These are phyloP conservation scores for Lactuca sativa DNA, from an alignment of 129 eudicot species.

Conservation along the genomic window DNA sequence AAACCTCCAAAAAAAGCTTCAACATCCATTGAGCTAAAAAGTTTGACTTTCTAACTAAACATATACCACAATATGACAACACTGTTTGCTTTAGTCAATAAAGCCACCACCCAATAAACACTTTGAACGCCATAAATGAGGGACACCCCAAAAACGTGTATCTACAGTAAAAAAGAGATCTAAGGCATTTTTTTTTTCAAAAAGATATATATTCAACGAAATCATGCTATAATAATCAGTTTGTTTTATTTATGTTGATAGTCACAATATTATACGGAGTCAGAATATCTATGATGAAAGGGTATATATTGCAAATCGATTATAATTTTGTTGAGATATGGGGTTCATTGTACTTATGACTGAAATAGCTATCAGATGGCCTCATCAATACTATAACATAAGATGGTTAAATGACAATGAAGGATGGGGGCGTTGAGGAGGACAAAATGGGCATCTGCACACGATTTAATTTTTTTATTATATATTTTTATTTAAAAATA, in stretches of 20 bases:
- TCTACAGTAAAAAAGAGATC: slow-evolving; percentile 3
- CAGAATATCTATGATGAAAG: too few species aligned
- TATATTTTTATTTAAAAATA: too few species aligned
- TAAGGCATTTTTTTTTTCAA: background rate
- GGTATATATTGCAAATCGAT: too few species aligned
- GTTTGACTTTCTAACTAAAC: slow-evolving; percentile 27
- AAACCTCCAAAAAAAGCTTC: slow-evolving; percentile 26
- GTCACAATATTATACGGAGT: background rate
- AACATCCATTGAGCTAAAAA: slow-evolving; percentile 24
- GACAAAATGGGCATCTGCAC: too few species aligned
- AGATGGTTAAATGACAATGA: too few species aligned
- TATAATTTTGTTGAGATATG: too few species aligned
- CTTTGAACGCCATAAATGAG: slow-evolving; percentile 33
- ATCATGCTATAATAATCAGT: background rate
- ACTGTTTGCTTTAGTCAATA: slow-evolving; percentile 24
- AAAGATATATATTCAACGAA: background rate
- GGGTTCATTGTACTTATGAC: too few species aligned
- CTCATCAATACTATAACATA: too few species aligned
- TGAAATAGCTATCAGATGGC: too few species aligned
- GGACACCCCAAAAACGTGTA: slow-evolving; percentile 30
- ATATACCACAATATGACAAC: slow-evolving; percentile 7
- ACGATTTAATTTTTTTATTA: too few species aligned
- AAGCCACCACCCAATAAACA: slow-evolving; percentile 29
- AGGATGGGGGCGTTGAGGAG: too few species aligned
- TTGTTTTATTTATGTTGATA: background rate